Evolutionary conservation across 2,329 filamentous ascomycete genomes (phyloP).

Genomic region (Fusarium solani-melongenae): DNA sequence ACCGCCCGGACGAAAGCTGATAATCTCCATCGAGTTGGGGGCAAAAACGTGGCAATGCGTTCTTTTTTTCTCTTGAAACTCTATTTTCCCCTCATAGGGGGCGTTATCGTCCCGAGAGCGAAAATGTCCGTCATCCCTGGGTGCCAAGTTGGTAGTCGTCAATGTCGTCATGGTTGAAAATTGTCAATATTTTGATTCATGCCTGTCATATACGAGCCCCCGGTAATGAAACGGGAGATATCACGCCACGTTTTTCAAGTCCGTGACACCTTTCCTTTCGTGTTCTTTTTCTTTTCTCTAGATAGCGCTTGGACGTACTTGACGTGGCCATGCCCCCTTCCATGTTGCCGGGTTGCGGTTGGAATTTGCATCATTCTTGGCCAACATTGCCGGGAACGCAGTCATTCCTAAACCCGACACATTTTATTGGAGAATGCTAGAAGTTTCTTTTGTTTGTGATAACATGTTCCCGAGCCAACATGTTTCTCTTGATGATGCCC

Average conservation of each 20-base stretch:
- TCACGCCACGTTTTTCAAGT: not conserved
- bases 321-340: not conserved
- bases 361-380: not conserved
- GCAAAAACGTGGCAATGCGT: not conserved
- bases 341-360: not conserved
- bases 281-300: not conserved
- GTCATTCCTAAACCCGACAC: not conserved
- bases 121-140: not conserved
- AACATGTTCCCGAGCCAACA: not conserved
- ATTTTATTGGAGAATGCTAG: not conserved
- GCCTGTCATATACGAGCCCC: not conserved
- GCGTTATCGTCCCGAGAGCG: not conserved
- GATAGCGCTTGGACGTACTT: not conserved
- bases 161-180: not conserved
- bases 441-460: not conserved
- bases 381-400: not conserved
- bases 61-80: not conserved
- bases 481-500: not conserved
- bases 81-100: not conserved
- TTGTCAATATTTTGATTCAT: not conserved
- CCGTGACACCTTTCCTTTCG: not conserved
- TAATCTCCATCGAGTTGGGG: not conserved
- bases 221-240: not conserved
- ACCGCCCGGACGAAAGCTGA: not conserved
- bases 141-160: not conserved